Evolutionary conservation across 1,284 basidiomycete species (phyloP).

Genomic region (Cutaneotrichosporon sp.): DNA sequence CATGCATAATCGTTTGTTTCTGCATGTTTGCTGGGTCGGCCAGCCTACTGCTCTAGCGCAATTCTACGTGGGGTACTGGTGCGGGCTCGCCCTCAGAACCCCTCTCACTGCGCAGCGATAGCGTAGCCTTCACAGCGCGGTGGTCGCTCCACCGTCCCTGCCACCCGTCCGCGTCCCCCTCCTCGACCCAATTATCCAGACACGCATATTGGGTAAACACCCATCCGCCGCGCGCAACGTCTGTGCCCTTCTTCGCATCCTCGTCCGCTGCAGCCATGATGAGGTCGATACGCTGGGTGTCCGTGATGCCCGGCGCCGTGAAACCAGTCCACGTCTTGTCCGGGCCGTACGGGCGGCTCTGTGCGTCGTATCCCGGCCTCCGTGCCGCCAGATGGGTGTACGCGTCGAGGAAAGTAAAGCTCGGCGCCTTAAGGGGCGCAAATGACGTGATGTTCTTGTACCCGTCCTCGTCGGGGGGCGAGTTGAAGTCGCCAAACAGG

Average conservation of each 20-base stretch:
- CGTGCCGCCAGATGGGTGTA: slow-evolving; percentile 32
- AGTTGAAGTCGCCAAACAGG: slow-evolving; percentile 51
- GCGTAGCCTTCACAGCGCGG: slow-evolving; percentile 40
- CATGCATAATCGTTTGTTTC: not conserved
- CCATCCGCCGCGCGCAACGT: slow-evolving; percentile 33
- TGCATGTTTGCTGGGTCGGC: not conserved
- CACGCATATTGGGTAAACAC: slow-evolving; percentile 35
- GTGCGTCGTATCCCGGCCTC: slow-evolving; percentile 10
- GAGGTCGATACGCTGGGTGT: slow-evolving; percentile 42
- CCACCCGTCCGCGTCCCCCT: slow-evolving; percentile 39
- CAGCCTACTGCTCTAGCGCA: not conserved
- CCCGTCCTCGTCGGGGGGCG: slow-evolving; percentile 45
- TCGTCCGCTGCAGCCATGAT: slow-evolving; percentile 38
- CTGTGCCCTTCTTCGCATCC: not conserved
- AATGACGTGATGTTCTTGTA: slow-evolving; percentile 47
- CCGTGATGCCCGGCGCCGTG: slow-evolving; percentile 28
- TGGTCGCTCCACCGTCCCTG: slow-evolving; percentile 49
- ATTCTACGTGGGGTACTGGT: not conserved
- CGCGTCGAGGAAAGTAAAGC: slow-evolving; percentile 42
- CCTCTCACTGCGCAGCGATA: slow-evolving; percentile 1
- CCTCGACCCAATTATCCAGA: slow-evolving; percentile 47
- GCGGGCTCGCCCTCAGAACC: not conserved
- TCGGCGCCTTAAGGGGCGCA: slow-evolving; percentile 27
- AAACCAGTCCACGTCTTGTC: slow-evolving; percentile 44
- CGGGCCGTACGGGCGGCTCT: slow-evolving; percentile 41